These are phyloP conservation scores for Mycena filopes DNA, from an alignment of 768 basidiomycete genomes.

Conservation along the genomic window DNA sequence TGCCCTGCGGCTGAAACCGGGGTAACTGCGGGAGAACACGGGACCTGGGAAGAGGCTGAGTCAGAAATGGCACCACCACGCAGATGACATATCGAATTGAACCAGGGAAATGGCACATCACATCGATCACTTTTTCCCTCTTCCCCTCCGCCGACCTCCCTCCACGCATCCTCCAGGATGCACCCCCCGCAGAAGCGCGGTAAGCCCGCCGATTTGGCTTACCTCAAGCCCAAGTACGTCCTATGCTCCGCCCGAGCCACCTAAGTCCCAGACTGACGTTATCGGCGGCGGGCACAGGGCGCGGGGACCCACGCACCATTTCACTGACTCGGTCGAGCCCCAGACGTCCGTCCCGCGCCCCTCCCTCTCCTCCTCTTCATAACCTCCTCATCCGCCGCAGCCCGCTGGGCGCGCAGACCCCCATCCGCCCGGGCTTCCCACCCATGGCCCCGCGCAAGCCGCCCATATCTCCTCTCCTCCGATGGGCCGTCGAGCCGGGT, in stretches of 20 bases:
- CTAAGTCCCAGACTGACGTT: background rate
- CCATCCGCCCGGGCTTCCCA: conserved; percentile 7
- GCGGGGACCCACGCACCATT: conserved; percentile 17
- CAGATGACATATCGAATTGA: too few species aligned
- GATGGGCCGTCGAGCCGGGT: conserved; percentile 23
- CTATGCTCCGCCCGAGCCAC: too few species aligned
- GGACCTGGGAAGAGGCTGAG: too few species aligned
- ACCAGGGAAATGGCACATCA: too few species aligned
- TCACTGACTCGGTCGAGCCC: conserved; percentile 16
- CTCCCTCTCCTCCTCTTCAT: background rate
- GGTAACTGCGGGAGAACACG: too few species aligned
- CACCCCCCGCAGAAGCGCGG: background rate
- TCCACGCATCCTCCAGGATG: background rate
- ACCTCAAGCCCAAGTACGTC: background rate
- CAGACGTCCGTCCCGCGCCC: conserved; percentile 15
- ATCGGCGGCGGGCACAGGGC: background rate
- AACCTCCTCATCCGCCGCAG: conserved; percentile 4
- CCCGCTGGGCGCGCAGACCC: conserved; percentile 16
- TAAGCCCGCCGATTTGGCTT: background rate
- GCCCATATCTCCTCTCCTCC: conserved; percentile 6
- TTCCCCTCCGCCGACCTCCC: too few species aligned
- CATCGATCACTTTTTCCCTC: too few species aligned
- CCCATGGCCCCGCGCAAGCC: background rate
- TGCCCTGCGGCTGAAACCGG: too few species aligned
- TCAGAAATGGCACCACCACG: too few species aligned